Conservation (phyloP, 2,329 filamentous ascomycete genomes). For the Ilyonectria robusta region DNA sequence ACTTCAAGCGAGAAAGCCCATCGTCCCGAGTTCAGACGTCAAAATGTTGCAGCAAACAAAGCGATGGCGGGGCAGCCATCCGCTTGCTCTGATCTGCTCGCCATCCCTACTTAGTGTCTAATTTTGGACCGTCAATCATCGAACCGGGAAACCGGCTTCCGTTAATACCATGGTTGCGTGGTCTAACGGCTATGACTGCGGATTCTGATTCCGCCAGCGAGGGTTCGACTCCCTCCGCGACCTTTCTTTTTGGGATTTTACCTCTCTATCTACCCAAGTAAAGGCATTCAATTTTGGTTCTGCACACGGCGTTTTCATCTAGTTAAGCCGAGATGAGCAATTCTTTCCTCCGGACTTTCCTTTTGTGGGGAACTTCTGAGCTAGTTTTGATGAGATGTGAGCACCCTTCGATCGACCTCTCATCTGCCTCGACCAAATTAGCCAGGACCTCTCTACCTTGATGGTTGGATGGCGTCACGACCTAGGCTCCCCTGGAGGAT, state of each 20-base stretch:
- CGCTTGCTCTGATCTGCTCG: too few species aligned
- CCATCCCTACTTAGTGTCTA: neutral
- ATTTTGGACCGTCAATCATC: neutral
- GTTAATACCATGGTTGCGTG: constrained; percentile 33
- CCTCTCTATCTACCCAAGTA: neutral
- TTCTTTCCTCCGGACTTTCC: neutral
- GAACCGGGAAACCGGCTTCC: constrained; percentile 1
- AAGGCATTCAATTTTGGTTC: neutral
- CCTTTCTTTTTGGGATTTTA: constrained; percentile 30
- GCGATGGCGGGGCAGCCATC: too few species aligned
- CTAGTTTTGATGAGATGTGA: too few species aligned
- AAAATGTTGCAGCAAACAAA: too few species aligned
- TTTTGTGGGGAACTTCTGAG: too few species aligned
- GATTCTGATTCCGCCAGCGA: constrained; percentile 49
- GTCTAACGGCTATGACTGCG: constrained; percentile 47
- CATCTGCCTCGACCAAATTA: too few species aligned
- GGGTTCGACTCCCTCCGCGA: constrained; percentile 47
- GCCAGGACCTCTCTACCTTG: too few species aligned
- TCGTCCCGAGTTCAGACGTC: too few species aligned
- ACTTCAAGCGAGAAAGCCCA: too few species aligned
- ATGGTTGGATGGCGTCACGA: too few species aligned
- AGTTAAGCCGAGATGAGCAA: neutral
- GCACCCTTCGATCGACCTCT: too few species aligned
- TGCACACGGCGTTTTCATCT: neutral
- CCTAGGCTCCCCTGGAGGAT: too few species aligned